Evolutionary conservation across 2,329 filamentous ascomycete genomes (phyloP).

Genomic region (Monosporascus cannonballus): DNA sequence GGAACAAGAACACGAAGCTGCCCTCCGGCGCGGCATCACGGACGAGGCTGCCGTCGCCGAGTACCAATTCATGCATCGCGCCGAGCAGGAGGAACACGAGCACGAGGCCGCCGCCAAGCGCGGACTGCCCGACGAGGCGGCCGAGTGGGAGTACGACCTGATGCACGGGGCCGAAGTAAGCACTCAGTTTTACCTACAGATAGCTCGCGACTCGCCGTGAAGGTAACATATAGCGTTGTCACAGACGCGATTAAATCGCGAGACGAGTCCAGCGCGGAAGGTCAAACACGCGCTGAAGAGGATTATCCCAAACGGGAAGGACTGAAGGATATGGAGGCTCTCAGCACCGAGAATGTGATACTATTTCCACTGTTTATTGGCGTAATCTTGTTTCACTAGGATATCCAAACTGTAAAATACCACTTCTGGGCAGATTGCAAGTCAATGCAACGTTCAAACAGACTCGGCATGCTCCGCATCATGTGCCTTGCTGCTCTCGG

Average conservation of each 20-base stretch:
- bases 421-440: neutral
- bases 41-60: conserved; percentile 17
- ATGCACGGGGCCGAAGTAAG: conserved; percentile 21
- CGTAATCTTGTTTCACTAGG: neutral
- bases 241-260: neutral
- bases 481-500: neutral
- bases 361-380: neutral
- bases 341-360: neutral
- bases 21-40: conserved; percentile 18
- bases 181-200: too few species aligned
- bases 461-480: neutral
- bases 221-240: too few species aligned
- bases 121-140: conserved; percentile 20
- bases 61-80: conserved; percentile 26
- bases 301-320: neutral
- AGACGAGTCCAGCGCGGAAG: neutral
- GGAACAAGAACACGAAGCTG: too few species aligned
- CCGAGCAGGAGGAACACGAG: conserved; percentile 26
- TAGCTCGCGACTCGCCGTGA: neutral
- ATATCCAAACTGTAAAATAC: neutral
- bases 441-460: neutral
- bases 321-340: neutral
- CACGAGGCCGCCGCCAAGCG: conserved; percentile 21
- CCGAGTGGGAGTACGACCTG: conserved; percentile 22
- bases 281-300: neutral